Conservation (phyloP, 352 stramenopile genomes). For the Phytophthora nicotianae region DNA sequence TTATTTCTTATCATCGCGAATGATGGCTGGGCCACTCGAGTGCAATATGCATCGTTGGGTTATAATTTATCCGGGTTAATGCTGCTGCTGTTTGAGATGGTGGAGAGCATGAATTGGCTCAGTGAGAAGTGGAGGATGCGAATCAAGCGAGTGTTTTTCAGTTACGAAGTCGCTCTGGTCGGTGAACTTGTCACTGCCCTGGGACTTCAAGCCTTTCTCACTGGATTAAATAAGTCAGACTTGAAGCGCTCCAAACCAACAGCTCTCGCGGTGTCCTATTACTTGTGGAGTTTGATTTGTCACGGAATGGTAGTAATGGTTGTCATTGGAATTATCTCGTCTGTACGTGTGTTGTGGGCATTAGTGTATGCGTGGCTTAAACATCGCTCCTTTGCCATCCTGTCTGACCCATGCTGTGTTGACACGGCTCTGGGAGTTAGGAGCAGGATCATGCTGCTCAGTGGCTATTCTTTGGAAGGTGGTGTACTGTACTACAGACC, state of each 20-base stretch:
- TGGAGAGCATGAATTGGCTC: conserved; percentile 20
- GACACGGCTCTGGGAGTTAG: neutral
- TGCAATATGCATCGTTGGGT: conserved; percentile 29
- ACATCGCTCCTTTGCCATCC: conserved; percentile 10
- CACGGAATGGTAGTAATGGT: conserved; percentile 11
- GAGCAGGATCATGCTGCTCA: neutral
- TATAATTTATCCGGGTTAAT: conserved; percentile 32
- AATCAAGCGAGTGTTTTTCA: conserved; percentile 24
- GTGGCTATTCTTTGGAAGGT: conserved; percentile 10
- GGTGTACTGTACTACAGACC: conserved; percentile 15
- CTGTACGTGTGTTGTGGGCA: conserved; percentile 11
- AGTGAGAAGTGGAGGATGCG: conserved; percentile 7
- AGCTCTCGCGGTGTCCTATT: conserved; percentile 22
- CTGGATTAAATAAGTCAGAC: conserved; percentile 15
- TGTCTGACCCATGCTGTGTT: conserved; percentile 7
- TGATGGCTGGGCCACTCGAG: conserved; percentile 3
- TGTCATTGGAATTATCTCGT: conserved; percentile 17
- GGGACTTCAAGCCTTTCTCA: conserved; percentile 17
- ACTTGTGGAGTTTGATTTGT: conserved; percentile 17
- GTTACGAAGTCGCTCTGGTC: conserved; percentile 16
- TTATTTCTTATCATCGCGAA: conserved; percentile 27
- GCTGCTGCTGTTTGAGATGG: conserved; percentile 31
- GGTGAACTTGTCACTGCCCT: conserved; percentile 2
- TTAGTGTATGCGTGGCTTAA: conserved; percentile 7
- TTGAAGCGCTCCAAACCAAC: conserved; percentile 14